A percentile compares a stretch with the other conserved stretches of the same genome.
phyloP scores from a whole-genome alignment of 371 early-diverging fungal species.

The Mortierella sp. region DNA sequence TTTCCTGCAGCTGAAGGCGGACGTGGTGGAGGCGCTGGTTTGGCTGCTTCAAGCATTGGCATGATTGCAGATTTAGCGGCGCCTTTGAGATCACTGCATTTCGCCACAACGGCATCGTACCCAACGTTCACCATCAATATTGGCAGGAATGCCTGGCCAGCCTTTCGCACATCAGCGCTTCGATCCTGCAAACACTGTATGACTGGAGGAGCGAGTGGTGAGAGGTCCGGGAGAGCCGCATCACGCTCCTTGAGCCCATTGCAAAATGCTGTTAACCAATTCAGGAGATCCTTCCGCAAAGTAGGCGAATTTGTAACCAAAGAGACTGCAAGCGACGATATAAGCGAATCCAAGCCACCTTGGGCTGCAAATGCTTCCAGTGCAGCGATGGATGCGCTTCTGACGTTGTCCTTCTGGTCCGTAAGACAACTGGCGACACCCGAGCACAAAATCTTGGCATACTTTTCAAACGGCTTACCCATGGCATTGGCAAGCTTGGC shows the following conservation, averaged over 20 bases:
- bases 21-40: conserved; percentile 60
- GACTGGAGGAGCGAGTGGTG: conserved; percentile 74
- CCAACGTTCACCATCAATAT: conserved; percentile 72
- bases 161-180: conserved; percentile 90
- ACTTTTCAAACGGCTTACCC: conserved; percentile 88
- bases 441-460: conserved; percentile 71
- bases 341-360: conserved; percentile 76
- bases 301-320: conserved; percentile 82
- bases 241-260: conserved; percentile 60
- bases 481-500: conserved; percentile 81
- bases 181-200: conserved; percentile 90
- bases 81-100: conserved; percentile 74
- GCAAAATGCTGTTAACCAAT: conserved; percentile 70
- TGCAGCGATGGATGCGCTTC: conserved; percentile 81
- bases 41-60: conserved; percentile 77
- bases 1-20: conserved; percentile 47
- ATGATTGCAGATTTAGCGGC: conserved; percentile 76
- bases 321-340: conserved; percentile 72
- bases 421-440: conserved; percentile 76
- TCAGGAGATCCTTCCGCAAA: conserved; percentile 88
- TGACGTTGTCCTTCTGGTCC: conserved; percentile 91
- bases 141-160: conserved; percentile 78
- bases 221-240: conserved; percentile 68
- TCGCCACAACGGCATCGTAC: conserved; percentile 68
- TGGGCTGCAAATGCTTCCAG: conserved; percentile 78